Base-by-base conservation (phyloP, 331 rosid genomes). In the Acacia concinna region DNA sequence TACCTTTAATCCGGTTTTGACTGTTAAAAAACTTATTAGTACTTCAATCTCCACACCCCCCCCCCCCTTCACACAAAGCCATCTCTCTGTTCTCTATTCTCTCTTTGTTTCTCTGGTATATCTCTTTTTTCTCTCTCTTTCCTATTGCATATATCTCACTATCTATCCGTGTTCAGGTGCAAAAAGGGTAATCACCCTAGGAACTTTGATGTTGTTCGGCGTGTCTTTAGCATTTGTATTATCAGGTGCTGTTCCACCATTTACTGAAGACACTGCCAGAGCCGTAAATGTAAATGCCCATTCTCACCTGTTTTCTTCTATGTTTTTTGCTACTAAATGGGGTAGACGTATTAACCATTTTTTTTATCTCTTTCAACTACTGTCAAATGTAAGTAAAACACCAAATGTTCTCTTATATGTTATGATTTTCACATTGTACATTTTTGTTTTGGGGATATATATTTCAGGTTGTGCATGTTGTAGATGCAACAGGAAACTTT, bases 401-500 rank as follows among this genome's bases (percentile, higher is more conserved):
- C 46, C 31, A 37, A 37, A 67, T 67, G n/a, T 23, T 80, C 37
- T n/a, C 3, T 56, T 9, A 13, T 63, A 28, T 56, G 43, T 47
- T 43, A 25, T 76, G 65, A 43, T 80, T 74, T 54, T 79, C 67
- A 34, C 77, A 56, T 14, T 35, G 25, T 13, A 23, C 13, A 10
- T 32, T 54, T 34, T 54, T 34, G 8, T 73, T 54, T 56, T 71
- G 60, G 76, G 51, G 68, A 14, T 23, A 23, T 35, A 54, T 13
- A 56, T 82, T 78, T 77, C 87, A 95, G 99, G 98, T 91, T 80
- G 99, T 95, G 35, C 99, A 95, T 81, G 90, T 95, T 65, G 97
- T 95, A 75, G 98, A 95, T 65, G 70, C 96, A 77, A 89, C 93
- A 1, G 81, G 66, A 78, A 84, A 66, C 57, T 67, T 71, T 76